phyloP scores from a whole-genome alignment of 2,329 filamentous ascomycete species.

The Exophiala sideris region DNA sequence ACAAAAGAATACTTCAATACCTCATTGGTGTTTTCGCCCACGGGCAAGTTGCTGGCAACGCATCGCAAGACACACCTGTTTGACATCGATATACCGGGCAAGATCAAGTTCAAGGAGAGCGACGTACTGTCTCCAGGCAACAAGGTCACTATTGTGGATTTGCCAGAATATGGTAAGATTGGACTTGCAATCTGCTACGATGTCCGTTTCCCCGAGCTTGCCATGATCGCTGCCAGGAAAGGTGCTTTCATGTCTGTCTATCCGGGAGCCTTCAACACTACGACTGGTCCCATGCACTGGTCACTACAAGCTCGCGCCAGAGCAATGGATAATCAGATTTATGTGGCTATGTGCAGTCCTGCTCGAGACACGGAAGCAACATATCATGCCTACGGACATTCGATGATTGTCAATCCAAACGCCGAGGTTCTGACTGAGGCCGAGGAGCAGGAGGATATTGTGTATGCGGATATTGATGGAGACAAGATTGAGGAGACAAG shows the following conservation, averaged over 20 bases:
- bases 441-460: constrained; percentile 71
- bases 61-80: constrained; percentile 96
- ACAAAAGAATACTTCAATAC: constrained; percentile 86
- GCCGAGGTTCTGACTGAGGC: constrained; percentile 76
- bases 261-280: constrained; percentile 95
- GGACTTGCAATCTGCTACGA: constrained; percentile 96
- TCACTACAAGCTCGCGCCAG: constrained; percentile 74
- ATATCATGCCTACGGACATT: constrained; percentile 93
- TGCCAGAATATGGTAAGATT: constrained; percentile 84
- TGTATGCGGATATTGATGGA: constrained; percentile 68
- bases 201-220: constrained; percentile 91
- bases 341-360: constrained; percentile 88
- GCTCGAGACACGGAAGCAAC: constrained; percentile 71
- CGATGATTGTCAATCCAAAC: constrained; percentile 81
- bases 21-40: constrained; percentile 73
- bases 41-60: constrained; percentile 74
- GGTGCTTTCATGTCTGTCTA: constrained; percentile 88
- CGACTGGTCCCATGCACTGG: constrained; percentile 92
- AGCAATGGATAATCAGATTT: constrained; percentile 91
- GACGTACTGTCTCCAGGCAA: constrained; percentile 84
- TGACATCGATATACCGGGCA: constrained; percentile 94
- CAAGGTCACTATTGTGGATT: constrained; percentile 77
- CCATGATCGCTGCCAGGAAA: constrained; percentile 78
- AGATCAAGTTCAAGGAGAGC: constrained; percentile 86
- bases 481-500: constrained; percentile 70